These are phyloP conservation scores for Pseudofabraea citricarpa DNA, from an alignment of 2,329 filamentous ascomycete species.

Conservation along the genomic window DNA sequence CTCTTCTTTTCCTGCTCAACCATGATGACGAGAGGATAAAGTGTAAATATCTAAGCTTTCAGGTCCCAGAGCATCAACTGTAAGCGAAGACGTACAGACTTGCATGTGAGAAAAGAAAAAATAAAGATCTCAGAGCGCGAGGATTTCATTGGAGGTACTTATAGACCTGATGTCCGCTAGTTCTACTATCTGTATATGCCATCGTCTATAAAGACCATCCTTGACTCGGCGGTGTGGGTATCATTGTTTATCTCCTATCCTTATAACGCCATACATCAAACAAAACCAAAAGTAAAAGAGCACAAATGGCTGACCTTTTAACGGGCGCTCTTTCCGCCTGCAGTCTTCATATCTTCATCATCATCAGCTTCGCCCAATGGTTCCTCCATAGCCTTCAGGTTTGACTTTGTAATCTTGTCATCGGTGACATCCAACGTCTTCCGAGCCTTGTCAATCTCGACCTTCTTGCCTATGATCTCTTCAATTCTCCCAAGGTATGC, in stretches of 20 bases:
- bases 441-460: constrained; percentile 76
- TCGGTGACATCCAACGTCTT: constrained; percentile 70
- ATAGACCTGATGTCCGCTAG: too few relatives aligned
- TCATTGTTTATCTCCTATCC: constrained; percentile 15
- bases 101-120: too few relatives aligned
- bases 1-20: too few relatives aligned
- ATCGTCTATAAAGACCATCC: too few relatives aligned
- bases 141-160: too few relatives aligned
- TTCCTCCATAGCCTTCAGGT: constrained; percentile 36
- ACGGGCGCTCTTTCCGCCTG: constrained; percentile 17
- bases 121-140: too few relatives aligned
- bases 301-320: constrained; percentile 6
- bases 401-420: constrained; percentile 53
- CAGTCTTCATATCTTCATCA: constrained; percentile 36
- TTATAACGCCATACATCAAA: constrained; percentile 20
- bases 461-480: constrained; percentile 84
- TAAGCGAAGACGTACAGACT: too few relatives aligned
- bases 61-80: too few relatives aligned
- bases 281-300: constrained; percentile 20
- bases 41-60: too few relatives aligned
- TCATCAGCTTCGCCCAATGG: constrained; percentile 49
- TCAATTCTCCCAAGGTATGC: constrained; percentile 83
- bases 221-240: too few relatives aligned
- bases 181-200: too few relatives aligned
- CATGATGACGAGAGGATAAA: too few relatives aligned